Evolutionary conservation across 805 yeast genomes (phyloP).

Genomic region (Lachancea nothofagi): DNA sequence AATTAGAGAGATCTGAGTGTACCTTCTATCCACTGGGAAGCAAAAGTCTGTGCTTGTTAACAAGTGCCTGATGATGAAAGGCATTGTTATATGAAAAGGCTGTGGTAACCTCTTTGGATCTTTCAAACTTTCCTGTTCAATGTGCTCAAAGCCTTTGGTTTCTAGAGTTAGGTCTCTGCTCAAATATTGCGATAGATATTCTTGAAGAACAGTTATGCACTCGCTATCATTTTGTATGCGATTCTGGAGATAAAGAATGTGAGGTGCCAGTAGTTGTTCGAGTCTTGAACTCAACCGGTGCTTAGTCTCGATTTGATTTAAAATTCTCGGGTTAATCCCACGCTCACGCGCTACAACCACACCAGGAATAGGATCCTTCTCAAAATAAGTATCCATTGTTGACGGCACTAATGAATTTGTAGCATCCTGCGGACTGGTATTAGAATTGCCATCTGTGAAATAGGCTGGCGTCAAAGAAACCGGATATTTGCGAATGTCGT

Average conservation of each 20-base stretch:
- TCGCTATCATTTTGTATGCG: slow-evolving; percentile 25
- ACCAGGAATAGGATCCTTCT: too few species aligned
- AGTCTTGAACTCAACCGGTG: slow-evolving; percentile 22
- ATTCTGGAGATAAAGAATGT: slow-evolving; percentile 11
- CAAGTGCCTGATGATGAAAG: slow-evolving; percentile 20
- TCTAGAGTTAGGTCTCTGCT: slow-evolving; percentile 15
- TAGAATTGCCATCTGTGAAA: slow-evolving; percentile 7
- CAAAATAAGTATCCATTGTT: background rate
- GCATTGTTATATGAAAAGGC: slow-evolving; percentile 27
- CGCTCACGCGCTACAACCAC: background rate
- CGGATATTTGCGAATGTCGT: slow-evolving; percentile 24
- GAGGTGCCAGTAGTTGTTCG: slow-evolving; percentile 21
- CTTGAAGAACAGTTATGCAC: slow-evolving; percentile 15
- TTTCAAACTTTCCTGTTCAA: slow-evolving; percentile 11
- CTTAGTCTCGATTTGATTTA: slow-evolving; percentile 18
- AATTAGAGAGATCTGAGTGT: slow-evolving; percentile 22
- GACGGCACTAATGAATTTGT: background rate
- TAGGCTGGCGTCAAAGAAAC: slow-evolving; percentile 20
- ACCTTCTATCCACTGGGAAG: slow-evolving; percentile 25
- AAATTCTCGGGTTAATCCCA: slow-evolving; percentile 5
- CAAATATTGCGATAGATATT: slow-evolving; percentile 13
- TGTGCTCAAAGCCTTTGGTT: slow-evolving; percentile 16
- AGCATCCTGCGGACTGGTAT: too few species aligned
- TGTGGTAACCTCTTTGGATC: slow-evolving; percentile 19
- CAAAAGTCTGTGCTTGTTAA: slow-evolving; percentile 14